Conservation (phyloP, 306 rosid genomes). For the Prunus salicina region DNA sequence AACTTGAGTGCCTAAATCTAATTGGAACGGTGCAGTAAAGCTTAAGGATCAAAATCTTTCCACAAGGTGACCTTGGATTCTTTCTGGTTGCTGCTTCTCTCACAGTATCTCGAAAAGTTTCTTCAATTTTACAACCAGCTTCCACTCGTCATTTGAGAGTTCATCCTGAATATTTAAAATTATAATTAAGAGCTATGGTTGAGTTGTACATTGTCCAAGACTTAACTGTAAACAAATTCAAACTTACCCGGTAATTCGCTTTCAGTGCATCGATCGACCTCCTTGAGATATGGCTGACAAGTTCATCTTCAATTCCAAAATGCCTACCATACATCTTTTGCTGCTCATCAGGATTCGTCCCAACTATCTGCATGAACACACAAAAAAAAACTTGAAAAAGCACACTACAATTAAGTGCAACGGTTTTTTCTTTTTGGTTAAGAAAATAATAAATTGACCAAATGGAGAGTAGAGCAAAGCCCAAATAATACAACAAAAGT, state of each 20-base stretch:
- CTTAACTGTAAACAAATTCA: background rate
- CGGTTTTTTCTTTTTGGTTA: too few relatives aligned
- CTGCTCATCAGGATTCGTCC: slow-evolving; percentile 82
- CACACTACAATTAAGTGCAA: background rate
- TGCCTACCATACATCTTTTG: slow-evolving; percentile 95
- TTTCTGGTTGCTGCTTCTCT: background rate
- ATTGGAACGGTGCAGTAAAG: background rate
- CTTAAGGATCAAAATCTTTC: background rate
- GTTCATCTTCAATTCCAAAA: slow-evolving; percentile 88
- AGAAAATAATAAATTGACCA: too few relatives aligned
- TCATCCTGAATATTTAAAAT: slow-evolving; percentile 55
- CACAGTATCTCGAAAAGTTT: slow-evolving; percentile 69
- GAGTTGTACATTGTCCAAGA: background rate
- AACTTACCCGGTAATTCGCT: slow-evolving; percentile 75
- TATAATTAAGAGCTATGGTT: slow-evolving; percentile 1
- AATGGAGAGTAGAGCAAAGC: too few relatives aligned
- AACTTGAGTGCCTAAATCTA: background rate
- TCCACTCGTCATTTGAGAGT: slow-evolving; percentile 73
- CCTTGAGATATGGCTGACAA: slow-evolving; percentile 88
- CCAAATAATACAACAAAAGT: too few relatives aligned
- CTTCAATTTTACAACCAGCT: slow-evolving; percentile 76
- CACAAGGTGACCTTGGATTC: background rate
- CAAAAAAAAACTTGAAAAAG: slow-evolving; percentile 1
- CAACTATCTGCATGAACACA: slow-evolving; percentile 60
- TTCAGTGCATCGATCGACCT: slow-evolving; percentile 82